These are phyloP conservation scores for Basipetospora chlamydospora DNA, from an alignment of 2,329 filamentous ascomycete species.

Conservation along the genomic window DNA sequence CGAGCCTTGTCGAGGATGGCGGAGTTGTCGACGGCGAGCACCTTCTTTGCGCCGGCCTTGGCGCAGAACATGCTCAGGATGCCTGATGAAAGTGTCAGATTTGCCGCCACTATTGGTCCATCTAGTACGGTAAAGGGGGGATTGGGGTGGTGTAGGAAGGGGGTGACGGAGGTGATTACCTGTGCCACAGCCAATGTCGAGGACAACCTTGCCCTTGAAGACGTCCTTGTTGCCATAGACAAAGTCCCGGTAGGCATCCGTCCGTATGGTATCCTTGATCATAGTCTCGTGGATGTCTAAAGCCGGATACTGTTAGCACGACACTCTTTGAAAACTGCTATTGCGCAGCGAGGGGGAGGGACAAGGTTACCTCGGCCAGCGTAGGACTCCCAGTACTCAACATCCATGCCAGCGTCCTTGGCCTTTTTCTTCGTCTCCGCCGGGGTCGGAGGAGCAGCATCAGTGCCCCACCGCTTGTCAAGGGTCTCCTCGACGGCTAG, in stretches of 20 bases:
- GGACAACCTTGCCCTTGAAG: conserved; percentile 72
- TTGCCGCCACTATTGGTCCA: too few relatives aligned
- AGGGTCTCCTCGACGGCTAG: conserved; percentile 51
- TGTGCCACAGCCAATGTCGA: conserved; percentile 81
- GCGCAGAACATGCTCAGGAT: conserved; percentile 94
- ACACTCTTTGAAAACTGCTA: neutral
- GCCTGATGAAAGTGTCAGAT: too few relatives aligned
- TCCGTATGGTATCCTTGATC: conserved; percentile 80
- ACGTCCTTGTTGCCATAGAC: conserved; percentile 83
- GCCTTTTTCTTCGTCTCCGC: conserved; percentile 10
- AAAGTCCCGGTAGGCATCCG: conserved; percentile 86
- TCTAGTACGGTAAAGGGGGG: too few relatives aligned
- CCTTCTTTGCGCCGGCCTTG: conserved; percentile 70
- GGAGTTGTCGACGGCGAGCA: conserved; percentile 86
- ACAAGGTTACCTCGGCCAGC: conserved; percentile 45
- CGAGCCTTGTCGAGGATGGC: conserved; percentile 77
- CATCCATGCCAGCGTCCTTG: conserved; percentile 18
- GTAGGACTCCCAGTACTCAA: conserved; percentile 48
- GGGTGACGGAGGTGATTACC: conserved; percentile 28
- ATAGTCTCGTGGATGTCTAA: conserved; percentile 91
- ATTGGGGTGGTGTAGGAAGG: too few relatives aligned
- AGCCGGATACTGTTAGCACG: conserved; percentile 1
- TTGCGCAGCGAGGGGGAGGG: too few relatives aligned
- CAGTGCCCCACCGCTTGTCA: conserved; percentile 48
- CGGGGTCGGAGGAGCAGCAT: conserved; percentile 24